phyloP scores from a whole-genome alignment of 768 basidiomycete species.

The Kwoniella sp. region DNA sequence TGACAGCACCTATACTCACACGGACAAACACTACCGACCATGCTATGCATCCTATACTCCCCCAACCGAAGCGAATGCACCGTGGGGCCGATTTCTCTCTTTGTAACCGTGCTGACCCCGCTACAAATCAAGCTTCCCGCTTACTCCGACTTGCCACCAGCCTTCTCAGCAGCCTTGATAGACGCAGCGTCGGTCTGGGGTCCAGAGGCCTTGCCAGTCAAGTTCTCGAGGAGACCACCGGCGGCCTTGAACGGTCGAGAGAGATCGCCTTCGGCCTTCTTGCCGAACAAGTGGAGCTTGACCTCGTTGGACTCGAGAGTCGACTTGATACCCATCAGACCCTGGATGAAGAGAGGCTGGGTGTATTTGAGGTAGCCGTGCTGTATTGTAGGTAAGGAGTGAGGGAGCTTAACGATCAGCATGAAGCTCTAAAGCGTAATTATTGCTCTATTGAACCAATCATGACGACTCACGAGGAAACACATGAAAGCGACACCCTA shows the following conservation, averaged over 20 bases:
- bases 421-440: not conserved
- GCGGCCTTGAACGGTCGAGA: slow-evolving; percentile 83
- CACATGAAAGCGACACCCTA: slow-evolving; percentile 79
- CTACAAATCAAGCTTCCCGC: not conserved
- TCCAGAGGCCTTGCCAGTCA: slow-evolving; percentile 63
- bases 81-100: too few relatives aligned
- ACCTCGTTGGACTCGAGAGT: slow-evolving; percentile 67
- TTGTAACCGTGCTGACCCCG: too few relatives aligned
- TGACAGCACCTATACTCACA: too few relatives aligned
- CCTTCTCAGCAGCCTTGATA: slow-evolving; percentile 86
- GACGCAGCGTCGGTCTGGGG: slow-evolving; percentile 83
- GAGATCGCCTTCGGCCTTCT: slow-evolving; percentile 79
- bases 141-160: slow-evolving; percentile 58
- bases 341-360: slow-evolving; percentile 93
- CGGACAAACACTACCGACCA: too few relatives aligned
- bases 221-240: slow-evolving; percentile 62
- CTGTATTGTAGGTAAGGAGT: slow-evolving; percentile 26
- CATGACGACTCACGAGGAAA: slow-evolving; percentile 63
- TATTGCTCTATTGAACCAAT: too few relatives aligned
- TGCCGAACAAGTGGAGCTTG: slow-evolving; percentile 77
- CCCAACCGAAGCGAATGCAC: too few relatives aligned
- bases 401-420: not conserved
- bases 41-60: too few relatives aligned
- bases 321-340: slow-evolving; percentile 90
- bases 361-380: slow-evolving; percentile 94